Evolutionary conservation across 306 rosid species (phyloP).

Genomic region (Fagus sylvatica): DNA sequence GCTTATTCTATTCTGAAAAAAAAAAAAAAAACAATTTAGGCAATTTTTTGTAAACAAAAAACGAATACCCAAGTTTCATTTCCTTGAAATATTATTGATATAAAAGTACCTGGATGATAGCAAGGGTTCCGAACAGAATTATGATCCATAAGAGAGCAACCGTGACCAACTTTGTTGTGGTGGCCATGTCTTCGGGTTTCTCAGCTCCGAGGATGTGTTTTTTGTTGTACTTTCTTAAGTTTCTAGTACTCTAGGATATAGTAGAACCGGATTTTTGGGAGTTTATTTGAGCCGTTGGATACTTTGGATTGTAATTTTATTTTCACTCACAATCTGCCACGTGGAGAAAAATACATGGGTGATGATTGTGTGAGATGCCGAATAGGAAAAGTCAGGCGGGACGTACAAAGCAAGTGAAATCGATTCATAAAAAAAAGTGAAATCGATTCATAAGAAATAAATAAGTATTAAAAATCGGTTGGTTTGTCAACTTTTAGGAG

Average conservation of each 20-base stretch:
- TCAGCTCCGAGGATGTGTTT: background rate
- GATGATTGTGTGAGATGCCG: too few species aligned
- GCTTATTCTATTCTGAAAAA: constrained; percentile 31
- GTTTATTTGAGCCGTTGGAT: background rate
- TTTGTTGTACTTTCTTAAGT: too few species aligned
- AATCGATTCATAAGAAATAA: too few species aligned
- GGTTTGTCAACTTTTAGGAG: too few species aligned
- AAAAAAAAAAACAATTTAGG: background rate
- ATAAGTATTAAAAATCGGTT: too few species aligned
- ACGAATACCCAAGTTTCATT: background rate
- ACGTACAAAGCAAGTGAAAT: too few species aligned
- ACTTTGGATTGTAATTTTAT: too few species aligned
- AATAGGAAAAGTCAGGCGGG: too few species aligned
- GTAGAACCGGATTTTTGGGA: background rate
- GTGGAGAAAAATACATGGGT: too few species aligned
- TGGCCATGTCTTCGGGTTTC: constrained; percentile 17
- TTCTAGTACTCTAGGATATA: background rate
- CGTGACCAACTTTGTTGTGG: constrained; percentile 25
- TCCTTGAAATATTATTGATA: background rate
- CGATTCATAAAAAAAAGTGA: too few species aligned
- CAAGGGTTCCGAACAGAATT: constrained; percentile 38
- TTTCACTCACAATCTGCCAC: too few species aligned
- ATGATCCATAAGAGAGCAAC: constrained; percentile 43
- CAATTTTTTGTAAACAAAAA: background rate
- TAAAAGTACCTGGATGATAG: constrained; percentile 40